Percentiles rank a stretch among this genome's conserved stretches.
These are phyloP conservation scores for Gastrodia elata DNA, from an alignment of 106 monocot species.

Conservation along the genomic window DNA sequence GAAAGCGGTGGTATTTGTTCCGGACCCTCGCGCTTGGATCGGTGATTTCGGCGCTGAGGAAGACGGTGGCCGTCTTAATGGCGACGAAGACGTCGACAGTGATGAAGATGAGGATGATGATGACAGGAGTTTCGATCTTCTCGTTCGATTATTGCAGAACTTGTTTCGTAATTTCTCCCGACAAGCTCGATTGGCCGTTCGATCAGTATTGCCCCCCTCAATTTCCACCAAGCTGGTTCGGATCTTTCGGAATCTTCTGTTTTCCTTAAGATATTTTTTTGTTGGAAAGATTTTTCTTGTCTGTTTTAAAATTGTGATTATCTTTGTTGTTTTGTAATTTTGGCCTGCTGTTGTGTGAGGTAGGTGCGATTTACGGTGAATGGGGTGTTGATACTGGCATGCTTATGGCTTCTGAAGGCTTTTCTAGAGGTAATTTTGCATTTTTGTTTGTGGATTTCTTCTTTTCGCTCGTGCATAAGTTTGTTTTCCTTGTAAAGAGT, in stretches of 20 bases:
- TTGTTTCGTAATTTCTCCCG: constrained; percentile 68
- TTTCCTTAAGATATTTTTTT: not conserved
- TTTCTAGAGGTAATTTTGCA: constrained; percentile 72
- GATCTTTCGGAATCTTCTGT: not conserved
- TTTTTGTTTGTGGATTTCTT: not conserved
- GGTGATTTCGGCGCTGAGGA: constrained; percentile 10
- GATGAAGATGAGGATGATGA: constrained; percentile 67
- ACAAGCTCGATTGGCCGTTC: constrained; percentile 49
- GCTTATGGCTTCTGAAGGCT: constrained; percentile 85
- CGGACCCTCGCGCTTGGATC: constrained; percentile 54
- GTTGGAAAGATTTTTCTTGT: not conserved
- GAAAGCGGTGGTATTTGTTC: constrained; percentile 47
- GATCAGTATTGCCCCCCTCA: constrained; percentile 76
- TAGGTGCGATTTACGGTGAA: constrained; percentile 89
- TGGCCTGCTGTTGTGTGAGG: not conserved
- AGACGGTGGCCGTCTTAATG: constrained; percentile 16
- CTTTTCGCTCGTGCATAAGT: not conserved
- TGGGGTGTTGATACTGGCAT: constrained; percentile 72
- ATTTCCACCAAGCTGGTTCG: constrained; percentile 72
- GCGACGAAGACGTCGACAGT: too few relatives aligned
- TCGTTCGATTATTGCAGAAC: constrained; percentile 56
- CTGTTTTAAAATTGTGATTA: not conserved
- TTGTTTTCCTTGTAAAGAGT: not conserved
- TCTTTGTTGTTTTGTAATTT: not conserved
- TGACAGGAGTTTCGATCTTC: constrained; percentile 80